Evolutionary conservation across 257 asterid species (phyloP).

Genomic region (Nicotiana tabacum): DNA sequence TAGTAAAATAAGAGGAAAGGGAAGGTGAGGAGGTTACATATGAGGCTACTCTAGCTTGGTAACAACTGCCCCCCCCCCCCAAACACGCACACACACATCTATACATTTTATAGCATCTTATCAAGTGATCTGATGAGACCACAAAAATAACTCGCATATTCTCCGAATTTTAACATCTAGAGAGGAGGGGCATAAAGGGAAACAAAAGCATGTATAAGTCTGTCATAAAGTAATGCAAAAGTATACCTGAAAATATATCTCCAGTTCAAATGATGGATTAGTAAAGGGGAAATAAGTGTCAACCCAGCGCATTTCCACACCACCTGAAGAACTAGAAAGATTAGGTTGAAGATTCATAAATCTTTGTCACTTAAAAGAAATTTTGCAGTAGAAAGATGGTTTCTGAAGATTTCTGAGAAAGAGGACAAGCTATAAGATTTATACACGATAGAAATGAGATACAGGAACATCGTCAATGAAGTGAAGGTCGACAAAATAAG

Average conservation of each 20-base stretch:
- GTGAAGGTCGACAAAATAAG: neutral
- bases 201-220: neutral
- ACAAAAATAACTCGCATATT: neutral
- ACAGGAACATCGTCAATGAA: too few species aligned
- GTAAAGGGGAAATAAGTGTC: slow-evolving; percentile 98
- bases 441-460: neutral
- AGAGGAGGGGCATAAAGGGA: neutral
- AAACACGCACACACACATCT: neutral
- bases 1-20: neutral
- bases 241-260: slow-evolving; percentile 81
- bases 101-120: neutral
- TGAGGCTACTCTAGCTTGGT: neutral
- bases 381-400: neutral
- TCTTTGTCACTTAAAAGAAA: neutral
- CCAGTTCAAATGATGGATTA: slow-evolving; percentile 88
- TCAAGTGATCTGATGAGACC: neutral
- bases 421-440: neutral
- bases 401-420: neutral
- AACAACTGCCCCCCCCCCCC: neutral
- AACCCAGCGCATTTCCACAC: slow-evolving; percentile 95
- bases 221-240: neutral
- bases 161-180: neutral
- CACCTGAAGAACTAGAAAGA: slow-evolving; percentile 46
- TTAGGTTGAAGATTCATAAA: slow-evolving; percentile 7
- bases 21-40: neutral